phyloP scores from a whole-genome alignment of 495 filamentous ascomycete genomes.

The Chaetomium tenue region DNA sequence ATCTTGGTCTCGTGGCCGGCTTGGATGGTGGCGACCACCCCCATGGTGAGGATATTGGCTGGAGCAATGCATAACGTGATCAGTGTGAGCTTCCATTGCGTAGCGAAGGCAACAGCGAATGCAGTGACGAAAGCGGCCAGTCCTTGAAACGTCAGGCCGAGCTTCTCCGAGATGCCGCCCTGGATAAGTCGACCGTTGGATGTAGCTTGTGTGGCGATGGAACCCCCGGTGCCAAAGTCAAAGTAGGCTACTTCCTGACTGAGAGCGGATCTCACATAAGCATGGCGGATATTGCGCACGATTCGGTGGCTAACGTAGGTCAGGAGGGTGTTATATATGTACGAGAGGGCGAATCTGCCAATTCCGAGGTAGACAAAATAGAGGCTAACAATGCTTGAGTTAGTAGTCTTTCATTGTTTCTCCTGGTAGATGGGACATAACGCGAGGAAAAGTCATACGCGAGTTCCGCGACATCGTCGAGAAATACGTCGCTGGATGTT shows the following conservation, averaged over 20 bases:
- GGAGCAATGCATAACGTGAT: slow-evolving; percentile 76
- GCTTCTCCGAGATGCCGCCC: slow-evolving; percentile 80
- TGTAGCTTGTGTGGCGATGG: slow-evolving; percentile 84
- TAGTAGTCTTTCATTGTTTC: background rate
- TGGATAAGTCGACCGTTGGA: slow-evolving; percentile 82
- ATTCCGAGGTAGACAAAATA: slow-evolving; percentile 58
- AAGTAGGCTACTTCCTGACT: slow-evolving; percentile 69
- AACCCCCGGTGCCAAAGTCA: slow-evolving; percentile 79
- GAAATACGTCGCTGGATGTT: slow-evolving; percentile 14
- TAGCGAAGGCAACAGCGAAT: slow-evolving; percentile 83
- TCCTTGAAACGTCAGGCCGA: slow-evolving; percentile 70
- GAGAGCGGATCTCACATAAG: slow-evolving; percentile 38
- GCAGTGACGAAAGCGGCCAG: slow-evolving; percentile 75
- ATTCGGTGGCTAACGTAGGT: slow-evolving; percentile 32
- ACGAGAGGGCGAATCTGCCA: slow-evolving; percentile 48
- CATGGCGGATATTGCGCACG: slow-evolving; percentile 38
- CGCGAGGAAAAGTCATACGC: slow-evolving; percentile 10
- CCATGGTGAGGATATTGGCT: slow-evolving; percentile 68
- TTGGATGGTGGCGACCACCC: slow-evolving; percentile 62
- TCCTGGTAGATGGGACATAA: no score
- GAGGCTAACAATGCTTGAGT: slow-evolving; percentile 24
- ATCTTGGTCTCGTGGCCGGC: slow-evolving; percentile 71
- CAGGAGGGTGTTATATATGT: slow-evolving; percentile 37
- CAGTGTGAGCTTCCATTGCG: slow-evolving; percentile 76
- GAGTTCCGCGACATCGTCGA: slow-evolving; percentile 20